Evolutionary conservation across 2,329 filamentous ascomycete genomes (phyloP), one percentile per base, ranked within the genome.

Genomic region (Ascosphaera acerosa): DNA sequence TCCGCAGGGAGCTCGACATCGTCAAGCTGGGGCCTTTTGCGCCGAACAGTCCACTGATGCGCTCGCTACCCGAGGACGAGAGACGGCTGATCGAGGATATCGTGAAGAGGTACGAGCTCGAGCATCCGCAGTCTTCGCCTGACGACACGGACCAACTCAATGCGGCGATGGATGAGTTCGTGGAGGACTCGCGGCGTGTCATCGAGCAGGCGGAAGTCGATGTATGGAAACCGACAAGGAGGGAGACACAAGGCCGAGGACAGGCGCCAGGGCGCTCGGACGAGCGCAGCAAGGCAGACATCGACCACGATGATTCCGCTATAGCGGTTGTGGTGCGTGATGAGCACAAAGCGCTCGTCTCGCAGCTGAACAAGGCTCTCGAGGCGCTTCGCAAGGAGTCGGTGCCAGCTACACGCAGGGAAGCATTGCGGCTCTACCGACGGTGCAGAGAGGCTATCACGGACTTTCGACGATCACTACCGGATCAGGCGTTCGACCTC

Each of bases 401-500:
- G 3, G 37, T 40, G 3, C 41, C 51, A 28, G 43, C 47, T 15
- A 39, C 44, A 14, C 41, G 42, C 18, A 48, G 51, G 23, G 48
- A 52, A 30, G 38, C 59, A 16, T 64, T 61, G 61, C 57, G 51
- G 40, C 54, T 53, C 40, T 64, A 64, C 42, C 46, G 55, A 18
- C 46, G 59, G 18, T 62, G 57, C 42, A 59, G 59, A 39, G 51
- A 55, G 34, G 41, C 49, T 4, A 41, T 63, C 18, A 45, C 54
- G 2, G 47, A 43, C 1, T 56, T 56, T 36, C 61, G 68, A 50
- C 46, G 56, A 20, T 56, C 58, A 18, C 58, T 81, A n/a, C 64
- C 73, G 1, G 43, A 55, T 6, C 57, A 62, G 10, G 58, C 66
- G 3, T 74, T 74, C 66, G 51, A 63, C n/a, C 45, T 68, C 2